A percentile compares a stretch with the other conserved stretches of the same genome.
These are phyloP conservation scores for Oryza officinalis DNA, from an alignment of 176 grass and related monocot species.

Conservation along the genomic window DNA sequence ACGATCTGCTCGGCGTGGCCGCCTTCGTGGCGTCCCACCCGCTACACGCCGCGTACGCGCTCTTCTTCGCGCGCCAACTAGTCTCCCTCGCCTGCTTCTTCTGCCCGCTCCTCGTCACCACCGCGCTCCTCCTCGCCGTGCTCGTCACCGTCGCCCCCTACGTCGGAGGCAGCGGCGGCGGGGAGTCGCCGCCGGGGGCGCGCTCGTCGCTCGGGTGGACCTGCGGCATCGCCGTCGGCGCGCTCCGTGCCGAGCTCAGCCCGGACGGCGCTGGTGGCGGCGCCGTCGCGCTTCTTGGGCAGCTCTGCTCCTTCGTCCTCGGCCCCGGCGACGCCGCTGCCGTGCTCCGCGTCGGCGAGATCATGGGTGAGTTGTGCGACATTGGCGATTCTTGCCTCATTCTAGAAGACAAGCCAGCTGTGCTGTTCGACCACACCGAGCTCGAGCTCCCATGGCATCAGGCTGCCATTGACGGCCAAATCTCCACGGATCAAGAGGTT, in stretches of 20 bases:
- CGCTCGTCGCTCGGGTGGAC: constrained; percentile 57
- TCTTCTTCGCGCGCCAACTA: constrained; percentile 74
- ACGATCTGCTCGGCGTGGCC: constrained; percentile 55
- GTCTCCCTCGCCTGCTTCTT: constrained; percentile 57
- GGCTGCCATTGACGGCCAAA: not conserved
- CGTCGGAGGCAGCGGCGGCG: not conserved
- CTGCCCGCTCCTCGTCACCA: constrained; percentile 76
- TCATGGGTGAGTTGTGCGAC: constrained; percentile 49
- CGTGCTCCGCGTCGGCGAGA: constrained; percentile 40
- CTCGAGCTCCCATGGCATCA: not conserved
- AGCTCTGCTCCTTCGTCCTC: constrained; percentile 56
- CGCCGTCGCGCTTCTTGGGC: constrained; percentile 40
- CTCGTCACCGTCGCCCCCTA: constrained; percentile 58
- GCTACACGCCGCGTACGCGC: constrained; percentile 67
- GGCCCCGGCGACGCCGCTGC: constrained; percentile 33
- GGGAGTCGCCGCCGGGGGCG: not conserved
- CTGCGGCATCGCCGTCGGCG: constrained; percentile 57
- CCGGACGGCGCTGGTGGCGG: not conserved
- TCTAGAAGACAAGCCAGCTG: not conserved
- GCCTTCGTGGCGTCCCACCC: constrained; percentile 68
- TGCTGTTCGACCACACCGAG: not conserved
- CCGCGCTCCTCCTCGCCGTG: constrained; percentile 57
- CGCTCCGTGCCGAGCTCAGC: constrained; percentile 46
- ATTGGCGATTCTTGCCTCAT: constrained; percentile 26
- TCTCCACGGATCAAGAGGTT: not conserved